Evolutionary conservation across 2,329 filamentous ascomycete genomes (phyloP).

Genomic region (Metarhizium guizhouense): DNA sequence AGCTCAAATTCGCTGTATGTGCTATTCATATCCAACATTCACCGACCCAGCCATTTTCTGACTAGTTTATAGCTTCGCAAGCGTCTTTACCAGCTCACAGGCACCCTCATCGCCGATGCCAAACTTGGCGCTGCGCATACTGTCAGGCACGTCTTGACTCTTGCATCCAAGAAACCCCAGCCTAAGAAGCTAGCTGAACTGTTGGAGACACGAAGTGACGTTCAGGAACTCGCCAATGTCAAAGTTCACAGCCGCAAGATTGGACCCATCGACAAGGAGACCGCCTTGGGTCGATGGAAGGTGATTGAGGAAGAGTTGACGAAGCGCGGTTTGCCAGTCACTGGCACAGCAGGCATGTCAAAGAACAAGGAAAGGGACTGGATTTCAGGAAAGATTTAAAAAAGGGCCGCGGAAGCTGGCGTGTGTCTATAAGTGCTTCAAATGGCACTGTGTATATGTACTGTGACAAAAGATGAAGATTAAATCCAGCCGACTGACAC

Average conservation of each 20-base stretch:
- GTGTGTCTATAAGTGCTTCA: neutral
- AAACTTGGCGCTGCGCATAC: slow-evolving; percentile 49
- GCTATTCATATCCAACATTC: neutral
- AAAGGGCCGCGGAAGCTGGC: neutral
- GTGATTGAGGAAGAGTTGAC: slow-evolving; percentile 63
- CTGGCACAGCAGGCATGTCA: slow-evolving; percentile 31
- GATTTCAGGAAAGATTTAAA: slow-evolving; percentile 28
- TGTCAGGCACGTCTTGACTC: slow-evolving; percentile 43
- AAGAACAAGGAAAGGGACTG: slow-evolving; percentile 36
- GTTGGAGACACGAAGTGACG: slow-evolving; percentile 36
- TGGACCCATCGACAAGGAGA: slow-evolving; percentile 64
- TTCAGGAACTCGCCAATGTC: slow-evolving; percentile 58
- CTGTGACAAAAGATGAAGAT: neutral
- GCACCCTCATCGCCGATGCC: slow-evolving; percentile 63
- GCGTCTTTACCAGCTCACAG: slow-evolving; percentile 73
- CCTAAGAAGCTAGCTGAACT: slow-evolving; percentile 54
- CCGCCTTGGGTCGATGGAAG: slow-evolving; percentile 67
- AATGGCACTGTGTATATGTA: slow-evolving; percentile 2
- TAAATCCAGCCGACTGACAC: neutral
- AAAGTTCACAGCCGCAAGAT: slow-evolving; percentile 54
- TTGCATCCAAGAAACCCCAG: slow-evolving; percentile 45
- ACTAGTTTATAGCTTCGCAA: slow-evolving; percentile 59
- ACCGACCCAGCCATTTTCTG: slow-evolving; percentile 4
- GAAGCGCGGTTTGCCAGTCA: slow-evolving; percentile 51
- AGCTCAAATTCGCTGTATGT: slow-evolving; percentile 67